Evolutionary conservation across 805 yeast species (phyloP).

Genomic region (Brettanomyces naardenensis): DNA sequence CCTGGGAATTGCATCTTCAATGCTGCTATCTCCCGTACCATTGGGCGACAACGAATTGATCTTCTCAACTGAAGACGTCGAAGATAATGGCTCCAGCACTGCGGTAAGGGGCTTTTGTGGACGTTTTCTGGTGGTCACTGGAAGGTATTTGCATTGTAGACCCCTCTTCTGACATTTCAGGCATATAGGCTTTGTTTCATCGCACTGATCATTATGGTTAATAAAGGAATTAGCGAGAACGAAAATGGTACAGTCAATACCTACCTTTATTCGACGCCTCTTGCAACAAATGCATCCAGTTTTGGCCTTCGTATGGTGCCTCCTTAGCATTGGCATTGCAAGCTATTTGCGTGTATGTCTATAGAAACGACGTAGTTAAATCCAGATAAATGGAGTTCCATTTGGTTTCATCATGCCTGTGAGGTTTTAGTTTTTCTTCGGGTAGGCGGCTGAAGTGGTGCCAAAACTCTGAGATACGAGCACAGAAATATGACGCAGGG

Average conservation of each 20-base stretch:
- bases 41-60: not conserved
- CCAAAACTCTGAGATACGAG: too few species aligned
- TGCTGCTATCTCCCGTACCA: too few species aligned
- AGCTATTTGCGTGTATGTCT: too few species aligned
- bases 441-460: too few species aligned
- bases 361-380: too few species aligned
- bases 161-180: slow-evolving; percentile 10
- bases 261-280: slow-evolving; percentile 11
- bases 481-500: too few species aligned
- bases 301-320: slow-evolving; percentile 12
- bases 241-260: slow-evolving; percentile 2
- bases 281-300: slow-evolving; percentile 13
- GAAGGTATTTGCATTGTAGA: slow-evolving; percentile 7
- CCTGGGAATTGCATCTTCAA: too few species aligned
- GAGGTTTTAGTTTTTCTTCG: too few species aligned
- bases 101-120: not conserved
- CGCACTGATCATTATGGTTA: too few species aligned
- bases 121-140: not conserved
- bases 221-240: too few species aligned
- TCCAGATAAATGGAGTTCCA: too few species aligned
- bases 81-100: not conserved
- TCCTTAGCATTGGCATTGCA: slow-evolving; percentile 4
- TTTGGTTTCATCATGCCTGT: too few species aligned
- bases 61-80: not conserved
- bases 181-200: slow-evolving; percentile 13